Percentiles rank a stretch among this genome's conserved stretches.
phyloP scores from a whole-genome alignment of 2,329 filamentous ascomycete species.

The Trichoderma guizhouense region DNA sequence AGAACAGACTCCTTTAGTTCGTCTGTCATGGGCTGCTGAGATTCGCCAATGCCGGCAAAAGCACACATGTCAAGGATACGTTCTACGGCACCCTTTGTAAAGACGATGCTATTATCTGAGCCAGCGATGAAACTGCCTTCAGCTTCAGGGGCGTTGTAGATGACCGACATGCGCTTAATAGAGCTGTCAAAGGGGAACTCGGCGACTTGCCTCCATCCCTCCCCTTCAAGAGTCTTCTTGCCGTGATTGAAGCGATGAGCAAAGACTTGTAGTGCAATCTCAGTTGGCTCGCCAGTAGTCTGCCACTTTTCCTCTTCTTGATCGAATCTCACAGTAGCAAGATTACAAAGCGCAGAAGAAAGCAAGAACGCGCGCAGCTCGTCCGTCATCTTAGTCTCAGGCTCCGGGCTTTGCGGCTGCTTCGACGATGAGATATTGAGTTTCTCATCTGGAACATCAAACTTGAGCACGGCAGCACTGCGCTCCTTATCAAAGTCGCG shows the following conservation, averaged over 20 bases:
- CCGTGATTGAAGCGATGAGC: conserved; percentile 63
- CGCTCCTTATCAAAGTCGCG: conserved; percentile 58
- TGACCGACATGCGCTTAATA: conserved; percentile 77
- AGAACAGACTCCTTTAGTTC: conserved; percentile 50
- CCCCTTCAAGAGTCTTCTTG: conserved; percentile 49
- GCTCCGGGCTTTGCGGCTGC: conserved; percentile 29
- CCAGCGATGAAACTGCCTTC: conserved; percentile 39
- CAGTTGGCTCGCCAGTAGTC: conserved; percentile 68
- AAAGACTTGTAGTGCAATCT: conserved; percentile 74
- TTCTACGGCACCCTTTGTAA: conserved; percentile 62
- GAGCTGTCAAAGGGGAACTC: conserved; percentile 78
- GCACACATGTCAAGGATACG: conserved; percentile 56
- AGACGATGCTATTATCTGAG: conserved; percentile 49
- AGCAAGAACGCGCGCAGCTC: conserved; percentile 51
- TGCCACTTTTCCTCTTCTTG: conserved; percentile 58
- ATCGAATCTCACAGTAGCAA: conserved; percentile 56
- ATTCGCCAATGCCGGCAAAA: conserved; percentile 42
- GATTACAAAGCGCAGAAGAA: conserved; percentile 62
- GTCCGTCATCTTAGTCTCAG: conserved; percentile 46
- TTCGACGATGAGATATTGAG: conserved; percentile 36
- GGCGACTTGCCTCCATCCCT: conserved; percentile 60
- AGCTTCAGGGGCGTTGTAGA: conserved; percentile 54
- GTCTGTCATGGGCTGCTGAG: conserved; percentile 46
- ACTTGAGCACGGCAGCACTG: conserved; percentile 57
- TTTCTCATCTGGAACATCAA: conserved; percentile 60